Base-by-base conservation (phyloP, 352 stramenopile genomes). In the Globisporangium parvum region DNA sequence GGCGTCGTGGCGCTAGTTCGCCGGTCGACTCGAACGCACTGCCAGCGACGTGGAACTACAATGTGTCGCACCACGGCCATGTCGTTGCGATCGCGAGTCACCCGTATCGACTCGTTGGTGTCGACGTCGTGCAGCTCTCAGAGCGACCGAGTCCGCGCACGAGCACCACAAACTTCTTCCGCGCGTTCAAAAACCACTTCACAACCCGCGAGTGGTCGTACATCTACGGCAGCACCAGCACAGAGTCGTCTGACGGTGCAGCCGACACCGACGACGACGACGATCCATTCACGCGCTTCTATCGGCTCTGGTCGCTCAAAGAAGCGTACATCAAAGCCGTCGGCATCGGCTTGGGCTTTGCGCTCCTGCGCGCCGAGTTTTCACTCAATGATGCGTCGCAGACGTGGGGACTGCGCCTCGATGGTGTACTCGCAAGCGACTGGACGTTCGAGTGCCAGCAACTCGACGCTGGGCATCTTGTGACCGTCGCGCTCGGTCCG, bases 311-410 rank as follows among this genome's bases (percentile, higher is more conserved):
- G 82, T 88, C 79, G 14, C 62, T 93, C 14, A 93, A 91, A 53
- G 80, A 93, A 45, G 57, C 80, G 31, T 91, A 83, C 40, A 86
- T 90, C 46, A 91, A 93, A 42, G 80, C 82, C 5, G 51, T 91
- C 17, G 80, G 82, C 12, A 76, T 88, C 37, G 82, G 82, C 12
- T 47, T 91, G n/a, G 76, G 74, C 11, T 87, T 89, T 40, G 52
- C 66, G 17, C 51, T 92, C 23, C 57, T 77, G 44, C 76, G 78
- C 42, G 70, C 69, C 15, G 76, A 90, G 53, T 88, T 90, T 31
- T 17, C 46, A 3, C 40, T 61, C 45, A 33, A 50, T 2, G 44
- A 47, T 14, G 11, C 26, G 12, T 57, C 67, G 11, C 26, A 71
- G 20, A 40, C 26, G 18, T 87, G 74, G 74, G 50, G 63, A 3